phyloP scores from a whole-genome alignment of 371 early-diverging fungal species.

The Syncephalastrum monosporum region DNA sequence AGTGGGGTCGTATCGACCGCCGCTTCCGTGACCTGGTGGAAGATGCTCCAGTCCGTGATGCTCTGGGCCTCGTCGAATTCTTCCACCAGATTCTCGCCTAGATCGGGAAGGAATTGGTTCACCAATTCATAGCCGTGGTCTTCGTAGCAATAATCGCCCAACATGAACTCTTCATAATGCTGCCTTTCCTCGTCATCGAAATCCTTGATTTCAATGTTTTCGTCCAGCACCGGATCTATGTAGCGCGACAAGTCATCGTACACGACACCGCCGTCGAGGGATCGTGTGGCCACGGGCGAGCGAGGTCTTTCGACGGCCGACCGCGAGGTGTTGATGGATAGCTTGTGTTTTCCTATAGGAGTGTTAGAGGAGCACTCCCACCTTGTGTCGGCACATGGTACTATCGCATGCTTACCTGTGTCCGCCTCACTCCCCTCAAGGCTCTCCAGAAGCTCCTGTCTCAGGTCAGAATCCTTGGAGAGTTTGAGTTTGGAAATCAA shows the following conservation, averaged over 20 bases:
- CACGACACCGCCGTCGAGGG: constrained; percentile 22
- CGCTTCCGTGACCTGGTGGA: constrained; percentile 47
- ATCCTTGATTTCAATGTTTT: constrained; percentile 21
- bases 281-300: no score
- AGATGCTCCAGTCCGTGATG: constrained; percentile 62
- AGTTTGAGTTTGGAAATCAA: constrained; percentile 36
- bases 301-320: no score
- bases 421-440: constrained; percentile 15
- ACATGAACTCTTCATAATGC: constrained; percentile 50
- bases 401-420: not conserved
- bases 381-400: no score
- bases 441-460: constrained; percentile 37
- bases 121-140: constrained; percentile 65
- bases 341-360: no score
- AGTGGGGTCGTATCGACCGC: constrained; percentile 61
- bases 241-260: constrained; percentile 58
- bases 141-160: constrained; percentile 69
- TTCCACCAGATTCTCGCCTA: constrained; percentile 59
- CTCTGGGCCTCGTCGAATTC: constrained; percentile 61
- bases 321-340: no score
- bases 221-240: constrained; percentile 24
- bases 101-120: constrained; percentile 57
- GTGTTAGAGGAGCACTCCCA: no score
- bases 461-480: constrained; percentile 27
- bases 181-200: constrained; percentile 37